A percentile compares a stretch with the other conserved stretches of the same genome.
These are phyloP conservation scores for Plasmodium adleri DNA, from an alignment of 169 alveolate genomes.

Conservation along the genomic window DNA sequence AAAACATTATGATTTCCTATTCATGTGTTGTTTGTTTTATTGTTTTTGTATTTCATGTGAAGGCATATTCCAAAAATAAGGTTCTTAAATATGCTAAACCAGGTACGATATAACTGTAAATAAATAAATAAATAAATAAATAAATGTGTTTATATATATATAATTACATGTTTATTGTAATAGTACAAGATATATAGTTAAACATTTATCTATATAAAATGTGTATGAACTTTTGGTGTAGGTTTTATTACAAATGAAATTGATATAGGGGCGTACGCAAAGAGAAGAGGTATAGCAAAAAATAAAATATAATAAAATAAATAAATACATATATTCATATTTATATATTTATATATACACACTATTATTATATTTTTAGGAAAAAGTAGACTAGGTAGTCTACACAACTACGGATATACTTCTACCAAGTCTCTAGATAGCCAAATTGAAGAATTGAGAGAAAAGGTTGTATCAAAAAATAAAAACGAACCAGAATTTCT, in stretches of 20 bases:
- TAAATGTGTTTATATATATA: background rate
- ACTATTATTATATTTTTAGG: slow-evolving; percentile 7
- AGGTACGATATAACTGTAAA: background rate
- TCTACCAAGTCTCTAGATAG: slow-evolving; percentile 13
- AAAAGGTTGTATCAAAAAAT: slow-evolving; percentile 34
- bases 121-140: background rate
- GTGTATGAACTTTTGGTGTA: background rate
- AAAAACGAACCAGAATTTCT: slow-evolving; percentile 54
- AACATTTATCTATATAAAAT: too few species aligned
- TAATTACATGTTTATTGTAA: background rate
- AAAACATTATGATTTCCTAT: slow-evolving; percentile 10
- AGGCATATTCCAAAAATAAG: slow-evolving; percentile 9
- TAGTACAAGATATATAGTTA: too few species aligned
- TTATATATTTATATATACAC: background rate
- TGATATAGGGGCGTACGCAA: slow-evolving; percentile 1
- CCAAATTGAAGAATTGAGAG: slow-evolving; percentile 35
- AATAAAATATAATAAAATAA: background rate
- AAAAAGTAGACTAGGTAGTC: slow-evolving; percentile 6
- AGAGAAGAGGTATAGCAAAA: background rate
- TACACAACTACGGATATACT: slow-evolving; percentile 47
- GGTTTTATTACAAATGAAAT: slow-evolving; percentile 15
- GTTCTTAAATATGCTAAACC: slow-evolving; percentile 8
- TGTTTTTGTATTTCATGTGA: slow-evolving; percentile 8
- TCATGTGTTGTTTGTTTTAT: slow-evolving; percentile 6
- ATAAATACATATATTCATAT: background rate